phyloP scores from a whole-genome alignment of 2,329 filamentous ascomycete species.

The Trichoderma sp. region DNA sequence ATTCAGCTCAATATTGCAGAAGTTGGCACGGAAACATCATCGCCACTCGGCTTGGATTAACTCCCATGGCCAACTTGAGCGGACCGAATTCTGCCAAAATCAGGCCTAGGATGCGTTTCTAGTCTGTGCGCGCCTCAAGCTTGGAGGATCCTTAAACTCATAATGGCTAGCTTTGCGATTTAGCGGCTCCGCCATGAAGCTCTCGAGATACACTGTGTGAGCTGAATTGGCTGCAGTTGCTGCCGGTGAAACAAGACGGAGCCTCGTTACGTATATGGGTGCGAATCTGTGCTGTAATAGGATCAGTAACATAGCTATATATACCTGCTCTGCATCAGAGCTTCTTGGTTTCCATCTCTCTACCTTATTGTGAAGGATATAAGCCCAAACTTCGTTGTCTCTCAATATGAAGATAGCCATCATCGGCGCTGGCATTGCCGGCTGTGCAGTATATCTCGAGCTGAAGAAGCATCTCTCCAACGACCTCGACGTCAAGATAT shows the following conservation, averaged over 20 bases:
- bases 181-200: conserved; percentile 20
- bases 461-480: conserved; percentile 30
- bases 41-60: neutral
- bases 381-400: neutral
- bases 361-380: neutral
- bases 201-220: conserved; percentile 7
- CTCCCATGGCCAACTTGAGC: neutral
- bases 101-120: neutral
- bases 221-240: neutral
- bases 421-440: conserved; percentile 33
- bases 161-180: conserved; percentile 22
- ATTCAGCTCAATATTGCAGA: neutral
- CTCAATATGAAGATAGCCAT: conserved; percentile 32
- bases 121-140: neutral
- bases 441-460: conserved; percentile 32
- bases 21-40: neutral
- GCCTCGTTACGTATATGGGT: neutral
- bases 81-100: neutral
- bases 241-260: neutral
- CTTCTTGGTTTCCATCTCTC: neutral
- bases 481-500: conserved; percentile 31
- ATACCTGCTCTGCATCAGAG: neutral
- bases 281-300: neutral
- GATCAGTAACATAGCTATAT: neutral
- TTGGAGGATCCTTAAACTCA: neutral